Evolutionary conservation across 495 filamentous ascomycete genomes (phyloP).

Genomic region (Cetradonia linearis): DNA sequence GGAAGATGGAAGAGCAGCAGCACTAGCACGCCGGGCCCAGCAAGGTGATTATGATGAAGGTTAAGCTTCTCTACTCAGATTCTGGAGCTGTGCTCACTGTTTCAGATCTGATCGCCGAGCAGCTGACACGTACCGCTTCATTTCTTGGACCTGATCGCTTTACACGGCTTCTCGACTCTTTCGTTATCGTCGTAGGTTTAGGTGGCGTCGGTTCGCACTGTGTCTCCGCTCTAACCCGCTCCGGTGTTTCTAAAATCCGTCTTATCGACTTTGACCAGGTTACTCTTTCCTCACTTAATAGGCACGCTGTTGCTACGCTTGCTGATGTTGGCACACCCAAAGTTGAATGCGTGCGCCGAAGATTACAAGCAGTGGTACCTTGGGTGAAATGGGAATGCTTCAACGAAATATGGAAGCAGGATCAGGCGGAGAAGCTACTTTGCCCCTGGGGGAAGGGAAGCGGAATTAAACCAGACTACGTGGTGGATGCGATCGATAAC

Average conservation of each 20-base stretch:
- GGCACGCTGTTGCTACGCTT: slow-evolving; percentile 87
- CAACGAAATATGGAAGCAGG: slow-evolving; percentile 70
- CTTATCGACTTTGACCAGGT: slow-evolving; percentile 98
- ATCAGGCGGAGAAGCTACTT: slow-evolving; percentile 54
- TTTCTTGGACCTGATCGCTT: slow-evolving; percentile 82
- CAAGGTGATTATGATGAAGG: slow-evolving; percentile 87
- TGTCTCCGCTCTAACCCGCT: slow-evolving; percentile 73
- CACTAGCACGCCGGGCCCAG: slow-evolving; percentile 69
- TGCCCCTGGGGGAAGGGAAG: slow-evolving; percentile 48
- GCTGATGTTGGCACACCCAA: slow-evolving; percentile 94
- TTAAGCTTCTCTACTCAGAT: slow-evolving; percentile 25
- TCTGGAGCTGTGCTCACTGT: not conserved
- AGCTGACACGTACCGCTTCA: slow-evolving; percentile 86
- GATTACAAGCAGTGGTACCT: slow-evolving; percentile 75
- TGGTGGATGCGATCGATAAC: slow-evolving; percentile 97
- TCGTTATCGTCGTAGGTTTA: slow-evolving; percentile 82
- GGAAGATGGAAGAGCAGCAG: slow-evolving; percentile 68
- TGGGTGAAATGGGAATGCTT: slow-evolving; percentile 86
- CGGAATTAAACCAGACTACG: slow-evolving; percentile 63
- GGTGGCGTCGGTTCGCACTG: slow-evolving; percentile 94
- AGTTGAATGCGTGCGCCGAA: slow-evolving; percentile 66
- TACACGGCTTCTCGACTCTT: slow-evolving; percentile 62
- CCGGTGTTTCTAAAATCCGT: slow-evolving; percentile 75
- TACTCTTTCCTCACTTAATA: slow-evolving; percentile 81
- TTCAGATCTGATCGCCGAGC: slow-evolving; percentile 82